A percentile compares a stretch with the other conserved stretches of the same genome.
phyloP scores from a whole-genome alignment of 495 filamentous ascomycete genomes.

The Xylaria scruposa region DNA sequence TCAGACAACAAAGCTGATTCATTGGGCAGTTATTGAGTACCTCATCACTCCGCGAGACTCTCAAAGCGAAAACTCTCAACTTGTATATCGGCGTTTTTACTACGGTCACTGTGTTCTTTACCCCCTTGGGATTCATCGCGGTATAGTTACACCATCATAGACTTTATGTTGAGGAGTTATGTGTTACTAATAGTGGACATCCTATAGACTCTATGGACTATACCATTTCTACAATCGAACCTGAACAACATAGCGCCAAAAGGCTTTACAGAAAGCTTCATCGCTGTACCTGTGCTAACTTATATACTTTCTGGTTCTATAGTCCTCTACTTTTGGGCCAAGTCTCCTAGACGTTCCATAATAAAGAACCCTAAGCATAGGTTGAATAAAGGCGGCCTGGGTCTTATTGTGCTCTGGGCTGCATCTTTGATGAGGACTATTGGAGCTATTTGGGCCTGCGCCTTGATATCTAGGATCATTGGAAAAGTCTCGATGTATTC shows the following conservation, averaged over 20 bases:
- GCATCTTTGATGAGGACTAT: not conserved
- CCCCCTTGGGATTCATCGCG: not conserved
- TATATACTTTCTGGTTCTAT: not conserved
- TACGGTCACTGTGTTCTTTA: not conserved
- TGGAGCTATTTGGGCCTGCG: not conserved
- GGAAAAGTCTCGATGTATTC: not conserved
- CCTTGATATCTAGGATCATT: not conserved
- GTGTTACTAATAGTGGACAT: not conserved
- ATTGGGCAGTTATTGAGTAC: not conserved
- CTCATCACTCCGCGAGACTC: not conserved
- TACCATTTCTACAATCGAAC: not conserved
- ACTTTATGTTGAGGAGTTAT: not conserved
- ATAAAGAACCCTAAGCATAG: not conserved
- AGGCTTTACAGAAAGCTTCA: not conserved
- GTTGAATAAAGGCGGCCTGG: not conserved
- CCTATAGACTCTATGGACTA: not conserved
- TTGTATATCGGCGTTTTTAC: not conserved
- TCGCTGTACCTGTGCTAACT: not conserved
- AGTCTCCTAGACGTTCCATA: not conserved
- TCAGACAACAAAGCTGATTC: not conserved
- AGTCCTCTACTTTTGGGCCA: not conserved
- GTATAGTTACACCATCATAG: not conserved
- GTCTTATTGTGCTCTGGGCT: not conserved
- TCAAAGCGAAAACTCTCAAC: not conserved
- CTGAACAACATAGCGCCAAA: not conserved